A percentile compares a stretch with the other conserved stretches of the same genome.
These are phyloP conservation scores for Irpex sp. DNA, from an alignment of 1,284 basidiomycete genomes.

Conservation along the genomic window DNA sequence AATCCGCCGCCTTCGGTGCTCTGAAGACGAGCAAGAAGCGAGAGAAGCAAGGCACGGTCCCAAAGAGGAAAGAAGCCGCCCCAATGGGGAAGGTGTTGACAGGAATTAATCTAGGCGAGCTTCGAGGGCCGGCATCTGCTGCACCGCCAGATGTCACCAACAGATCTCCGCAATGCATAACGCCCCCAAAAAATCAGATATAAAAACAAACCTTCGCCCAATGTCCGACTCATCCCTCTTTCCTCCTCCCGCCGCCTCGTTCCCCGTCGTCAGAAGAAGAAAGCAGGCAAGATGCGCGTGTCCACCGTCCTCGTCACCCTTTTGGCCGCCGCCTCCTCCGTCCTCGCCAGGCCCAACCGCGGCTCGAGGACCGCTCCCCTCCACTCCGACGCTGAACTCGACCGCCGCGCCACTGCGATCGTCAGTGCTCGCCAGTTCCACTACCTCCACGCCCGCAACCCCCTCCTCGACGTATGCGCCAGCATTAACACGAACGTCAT, in stretches of 20 bases:
- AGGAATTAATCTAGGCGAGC: background rate
- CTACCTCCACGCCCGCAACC: background rate
- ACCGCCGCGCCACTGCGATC: background rate
- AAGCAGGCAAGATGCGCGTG: background rate
- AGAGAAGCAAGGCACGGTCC: background rate
- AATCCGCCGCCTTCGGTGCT: background rate
- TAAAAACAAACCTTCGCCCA: background rate
- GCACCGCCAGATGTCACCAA: background rate
- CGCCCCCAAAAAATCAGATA: background rate
- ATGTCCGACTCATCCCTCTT: background rate
- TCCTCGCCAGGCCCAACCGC: background rate
- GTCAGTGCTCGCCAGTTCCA: constrained; percentile 1
- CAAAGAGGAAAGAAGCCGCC: background rate
- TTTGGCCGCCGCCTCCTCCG: background rate
- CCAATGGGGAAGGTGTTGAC: background rate
- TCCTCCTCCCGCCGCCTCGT: background rate
- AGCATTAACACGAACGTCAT: constrained; percentile 18
- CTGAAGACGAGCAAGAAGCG: background rate
- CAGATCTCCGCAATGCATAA: background rate
- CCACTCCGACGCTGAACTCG: background rate
- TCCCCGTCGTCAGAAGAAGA: background rate
- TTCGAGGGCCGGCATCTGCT: background rate
- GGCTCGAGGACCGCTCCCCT: background rate
- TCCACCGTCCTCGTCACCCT: background rate
- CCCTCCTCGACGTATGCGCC: constrained; percentile 23